Percentiles rank a stretch among this genome's conserved stretches.
Conservation (phyloP, 1,284 basidiomycete genomes). For the Fistulina hepatica region DNA sequence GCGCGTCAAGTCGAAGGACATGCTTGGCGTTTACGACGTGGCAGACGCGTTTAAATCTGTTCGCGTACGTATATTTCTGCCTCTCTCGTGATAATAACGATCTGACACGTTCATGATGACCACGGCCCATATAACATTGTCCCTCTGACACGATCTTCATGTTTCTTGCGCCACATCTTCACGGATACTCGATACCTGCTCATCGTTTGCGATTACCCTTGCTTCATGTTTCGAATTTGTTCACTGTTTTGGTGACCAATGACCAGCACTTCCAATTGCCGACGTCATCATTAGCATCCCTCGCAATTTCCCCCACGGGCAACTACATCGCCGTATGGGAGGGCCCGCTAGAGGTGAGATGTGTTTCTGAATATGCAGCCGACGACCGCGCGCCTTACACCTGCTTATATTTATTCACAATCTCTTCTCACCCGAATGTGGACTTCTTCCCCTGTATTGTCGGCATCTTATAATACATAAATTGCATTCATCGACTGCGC, state of each 20-base stretch:
- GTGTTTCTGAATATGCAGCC: too few species aligned
- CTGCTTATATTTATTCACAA: not conserved
- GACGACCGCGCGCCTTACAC: too few species aligned
- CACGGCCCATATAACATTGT: too few species aligned
- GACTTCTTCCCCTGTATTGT: too few species aligned
- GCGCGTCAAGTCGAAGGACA: constrained; percentile 78
- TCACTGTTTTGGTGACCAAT: constrained; percentile 11
- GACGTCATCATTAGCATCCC: constrained; percentile 60
- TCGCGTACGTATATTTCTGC: constrained; percentile 39
- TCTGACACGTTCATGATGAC: too few species aligned
- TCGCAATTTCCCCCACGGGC: constrained; percentile 76
- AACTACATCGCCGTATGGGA: constrained; percentile 79
- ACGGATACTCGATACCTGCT: too few species aligned
- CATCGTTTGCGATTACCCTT: too few species aligned
- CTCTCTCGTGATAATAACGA: constrained; percentile 1
- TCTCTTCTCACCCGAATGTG: constrained; percentile 1
- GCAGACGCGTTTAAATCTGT: constrained; percentile 58
- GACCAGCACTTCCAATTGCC: constrained; percentile 69
- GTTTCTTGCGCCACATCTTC: too few species aligned
- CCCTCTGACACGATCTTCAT: too few species aligned
- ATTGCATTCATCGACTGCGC: too few species aligned
- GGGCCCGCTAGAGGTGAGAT: constrained; percentile 63
- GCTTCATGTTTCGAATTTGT: not conserved
- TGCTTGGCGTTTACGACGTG: constrained; percentile 72
- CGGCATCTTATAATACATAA: too few species aligned